Conservation (phyloP, 2,329 filamentous ascomycete species). For the Orbilia quercus region DNA sequence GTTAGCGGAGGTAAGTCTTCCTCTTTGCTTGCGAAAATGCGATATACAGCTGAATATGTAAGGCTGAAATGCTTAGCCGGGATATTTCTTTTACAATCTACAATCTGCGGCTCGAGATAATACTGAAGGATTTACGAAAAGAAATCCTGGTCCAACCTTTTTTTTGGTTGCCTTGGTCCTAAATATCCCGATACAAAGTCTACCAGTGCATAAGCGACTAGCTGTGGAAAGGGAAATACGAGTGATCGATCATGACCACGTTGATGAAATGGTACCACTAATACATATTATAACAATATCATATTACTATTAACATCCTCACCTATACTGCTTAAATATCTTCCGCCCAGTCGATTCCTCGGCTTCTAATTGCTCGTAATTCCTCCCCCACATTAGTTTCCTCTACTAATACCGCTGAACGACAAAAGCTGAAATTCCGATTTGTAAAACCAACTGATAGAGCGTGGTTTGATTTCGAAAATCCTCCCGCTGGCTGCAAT, state of each 20-base stretch:
- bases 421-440: too few relatives aligned
- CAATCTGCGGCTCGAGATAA: too few relatives aligned
- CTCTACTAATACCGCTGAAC: too few relatives aligned
- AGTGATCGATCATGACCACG: slow-evolving; percentile 28
- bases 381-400: slow-evolving; percentile 2
- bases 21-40: neutral
- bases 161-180: slow-evolving; percentile 6
- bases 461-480: neutral
- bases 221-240: slow-evolving; percentile 33
- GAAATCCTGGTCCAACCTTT: slow-evolving; percentile 6
- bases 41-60: neutral
- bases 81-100: neutral
- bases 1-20: neutral
- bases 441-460: too few relatives aligned
- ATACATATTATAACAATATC: slow-evolving; percentile 54
- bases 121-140: slow-evolving; percentile 2
- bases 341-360: slow-evolving; percentile 10
- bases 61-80: neutral
- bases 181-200: slow-evolving; percentile 21
- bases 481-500: neutral
- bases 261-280: slow-evolving; percentile 39
- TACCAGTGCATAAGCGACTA: slow-evolving; percentile 49
- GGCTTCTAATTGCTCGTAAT: neutral
- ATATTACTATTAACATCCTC: slow-evolving; percentile 51
- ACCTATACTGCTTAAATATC: slow-evolving; percentile 54